Percentiles rank a stretch among this genome's conserved stretches.
phyloP scores from a whole-genome alignment of 2,329 filamentous ascomycete genomes.

The Chaetomium sp. region DNA sequence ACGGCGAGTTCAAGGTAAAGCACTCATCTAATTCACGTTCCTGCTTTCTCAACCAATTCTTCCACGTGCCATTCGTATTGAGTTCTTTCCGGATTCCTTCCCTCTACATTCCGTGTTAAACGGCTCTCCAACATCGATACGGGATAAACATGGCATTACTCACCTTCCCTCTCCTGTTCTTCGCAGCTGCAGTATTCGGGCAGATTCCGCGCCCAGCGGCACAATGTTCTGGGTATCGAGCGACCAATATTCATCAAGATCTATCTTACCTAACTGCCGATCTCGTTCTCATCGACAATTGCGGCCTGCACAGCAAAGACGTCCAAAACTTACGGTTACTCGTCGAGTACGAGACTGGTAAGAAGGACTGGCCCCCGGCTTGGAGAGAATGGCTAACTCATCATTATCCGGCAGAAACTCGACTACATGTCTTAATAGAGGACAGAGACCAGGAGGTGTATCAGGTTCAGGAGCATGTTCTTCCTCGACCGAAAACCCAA shows the following conservation, averaged over 20 bases:
- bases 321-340: slow-evolving; percentile 50
- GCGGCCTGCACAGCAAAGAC: slow-evolving; percentile 76
- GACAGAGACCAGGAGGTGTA: slow-evolving; percentile 71
- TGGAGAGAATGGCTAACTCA: slow-evolving; percentile 2
- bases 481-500: slow-evolving; percentile 59
- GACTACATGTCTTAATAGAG: slow-evolving; percentile 71
- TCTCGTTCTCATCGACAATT: slow-evolving; percentile 66
- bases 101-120: background rate
- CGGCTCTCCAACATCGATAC: background rate
- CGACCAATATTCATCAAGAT: slow-evolving; percentile 59
- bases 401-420: slow-evolving; percentile 7
- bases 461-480: slow-evolving; percentile 70
- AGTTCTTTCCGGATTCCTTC: background rate
- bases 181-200: background rate
- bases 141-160: background rate
- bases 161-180: background rate
- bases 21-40: background rate
- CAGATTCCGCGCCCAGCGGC: background rate
- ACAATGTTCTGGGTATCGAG: slow-evolving; percentile 68
- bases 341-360: slow-evolving; percentile 42
- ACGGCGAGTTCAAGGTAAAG: background rate
- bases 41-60: background rate
- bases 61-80: background rate
- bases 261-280: slow-evolving; percentile 65
- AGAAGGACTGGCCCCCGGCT: background rate